These are phyloP conservation scores for Ammopiptanthus mongolicus DNA, from an alignment of 306 rosid genomes.

Conservation along the genomic window DNA sequence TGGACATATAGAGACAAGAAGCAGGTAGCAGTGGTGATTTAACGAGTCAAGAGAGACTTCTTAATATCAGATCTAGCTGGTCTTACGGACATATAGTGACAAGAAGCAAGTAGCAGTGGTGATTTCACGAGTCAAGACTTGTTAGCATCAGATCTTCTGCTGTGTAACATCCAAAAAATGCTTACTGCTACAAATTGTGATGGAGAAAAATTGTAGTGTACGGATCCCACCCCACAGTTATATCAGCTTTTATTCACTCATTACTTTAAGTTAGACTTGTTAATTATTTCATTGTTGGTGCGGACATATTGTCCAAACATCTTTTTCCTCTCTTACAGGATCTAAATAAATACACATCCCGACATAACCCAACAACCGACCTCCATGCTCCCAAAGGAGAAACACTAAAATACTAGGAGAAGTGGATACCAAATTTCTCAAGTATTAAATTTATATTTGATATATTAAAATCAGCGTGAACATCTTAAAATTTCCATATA, in stretches of 20 bases:
- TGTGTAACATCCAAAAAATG: neutral
- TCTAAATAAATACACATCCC: neutral
- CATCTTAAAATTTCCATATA: neutral
- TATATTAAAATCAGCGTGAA: neutral
- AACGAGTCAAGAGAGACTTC: neutral
- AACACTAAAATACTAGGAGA: neutral
- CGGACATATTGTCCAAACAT: neutral
- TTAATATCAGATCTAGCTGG: neutral
- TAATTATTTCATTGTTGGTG: neutral
- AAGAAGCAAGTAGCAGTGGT: conserved; percentile 17
- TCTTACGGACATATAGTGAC: conserved; percentile 18
- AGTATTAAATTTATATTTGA: neutral
- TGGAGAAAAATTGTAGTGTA: neutral
- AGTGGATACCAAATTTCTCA: neutral
- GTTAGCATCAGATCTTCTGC: neutral
- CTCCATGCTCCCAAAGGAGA: neutral
- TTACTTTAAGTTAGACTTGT: neutral
- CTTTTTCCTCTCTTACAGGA: neutral
- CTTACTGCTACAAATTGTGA: neutral
- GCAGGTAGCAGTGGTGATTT: too few relatives aligned
- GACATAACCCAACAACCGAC: neutral
- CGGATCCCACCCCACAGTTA: neutral
- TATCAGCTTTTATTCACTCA: conserved; percentile 11
- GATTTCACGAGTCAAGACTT: conserved; percentile 17
- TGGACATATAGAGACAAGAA: conserved; percentile 23